Conservation (phyloP, 2,329 filamentous ascomycete species). For the Cercospora janseana region DNA sequence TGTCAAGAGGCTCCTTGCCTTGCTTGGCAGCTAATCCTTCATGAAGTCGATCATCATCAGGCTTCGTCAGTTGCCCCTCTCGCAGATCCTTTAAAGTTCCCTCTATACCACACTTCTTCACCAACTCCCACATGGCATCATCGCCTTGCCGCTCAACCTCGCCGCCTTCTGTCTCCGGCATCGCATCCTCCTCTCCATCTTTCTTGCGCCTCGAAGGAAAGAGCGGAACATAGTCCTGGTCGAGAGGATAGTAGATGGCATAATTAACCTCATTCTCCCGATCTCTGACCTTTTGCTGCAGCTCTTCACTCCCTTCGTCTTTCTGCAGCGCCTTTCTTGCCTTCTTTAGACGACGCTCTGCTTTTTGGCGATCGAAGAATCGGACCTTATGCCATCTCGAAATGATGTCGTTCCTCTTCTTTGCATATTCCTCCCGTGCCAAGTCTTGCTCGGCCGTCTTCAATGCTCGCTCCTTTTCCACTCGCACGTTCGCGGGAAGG, state of each 20-base stretch:
- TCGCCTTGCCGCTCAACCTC: constrained; percentile 41
- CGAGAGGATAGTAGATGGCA: constrained; percentile 67
- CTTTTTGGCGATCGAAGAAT: constrained; percentile 82
- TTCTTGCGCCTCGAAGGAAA: constrained; percentile 41
- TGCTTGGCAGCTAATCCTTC: not conserved
- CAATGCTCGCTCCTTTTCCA: constrained; percentile 71
- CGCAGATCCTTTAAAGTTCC: constrained; percentile 57
- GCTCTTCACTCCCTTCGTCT: constrained; percentile 38
- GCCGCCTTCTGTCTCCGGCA: constrained; percentile 44
- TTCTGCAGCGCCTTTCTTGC: constrained; percentile 58
- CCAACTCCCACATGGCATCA: constrained; percentile 64
- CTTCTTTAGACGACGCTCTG: constrained; percentile 64
- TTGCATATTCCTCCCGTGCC: constrained; percentile 57
- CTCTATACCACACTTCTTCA: constrained; percentile 64
- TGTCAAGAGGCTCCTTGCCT: not conserved
- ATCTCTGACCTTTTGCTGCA: constrained; percentile 30
- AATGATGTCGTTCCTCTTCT: constrained; percentile 67
- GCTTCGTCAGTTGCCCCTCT: constrained; percentile 47
- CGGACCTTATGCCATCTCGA: constrained; percentile 78
- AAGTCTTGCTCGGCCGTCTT: constrained; percentile 65
- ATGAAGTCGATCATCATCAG: not conserved
- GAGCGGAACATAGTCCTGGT: constrained; percentile 66
- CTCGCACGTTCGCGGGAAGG: constrained; percentile 65
- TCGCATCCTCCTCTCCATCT: constrained; percentile 35
- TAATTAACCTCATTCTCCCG: constrained; percentile 75